Evolutionary conservation across 768 basidiomycete genomes (phyloP).

Genomic region (Suillus decipiens): DNA sequence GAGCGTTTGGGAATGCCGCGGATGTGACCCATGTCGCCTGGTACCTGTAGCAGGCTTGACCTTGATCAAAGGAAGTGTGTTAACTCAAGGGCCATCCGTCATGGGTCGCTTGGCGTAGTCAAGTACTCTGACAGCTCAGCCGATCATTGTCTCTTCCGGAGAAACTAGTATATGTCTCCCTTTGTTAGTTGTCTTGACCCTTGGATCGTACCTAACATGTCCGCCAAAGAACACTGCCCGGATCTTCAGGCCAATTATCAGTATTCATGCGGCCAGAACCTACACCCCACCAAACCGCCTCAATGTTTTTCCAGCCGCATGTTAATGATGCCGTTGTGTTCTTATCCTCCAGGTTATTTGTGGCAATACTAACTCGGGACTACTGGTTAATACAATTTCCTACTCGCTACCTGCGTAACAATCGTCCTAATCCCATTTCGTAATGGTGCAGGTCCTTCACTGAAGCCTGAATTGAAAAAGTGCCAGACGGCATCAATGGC

Average conservation of each 20-base stretch:
- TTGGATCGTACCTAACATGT: not conserved
- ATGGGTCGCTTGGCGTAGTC: not conserved
- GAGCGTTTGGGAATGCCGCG: not conserved
- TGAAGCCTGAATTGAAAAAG: not conserved
- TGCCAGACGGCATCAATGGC: too few species aligned
- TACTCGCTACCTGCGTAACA: not conserved
- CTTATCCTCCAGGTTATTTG: not conserved
- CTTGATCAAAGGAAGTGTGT: not conserved
- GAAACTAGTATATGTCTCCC: not conserved
- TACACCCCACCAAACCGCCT: not conserved
- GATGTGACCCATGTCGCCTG: not conserved
- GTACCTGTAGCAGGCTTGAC: not conserved
- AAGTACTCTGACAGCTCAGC: slow-evolving; percentile 1
- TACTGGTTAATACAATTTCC: not conserved
- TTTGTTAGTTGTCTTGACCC: not conserved
- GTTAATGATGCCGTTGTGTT: not conserved
- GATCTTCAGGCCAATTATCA: not conserved
- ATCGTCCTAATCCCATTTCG: not conserved
- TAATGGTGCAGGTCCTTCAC: not conserved
- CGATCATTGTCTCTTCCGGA: not conserved
- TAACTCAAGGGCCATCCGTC: not conserved
- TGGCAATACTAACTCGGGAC: not conserved
- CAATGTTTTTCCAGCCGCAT: not conserved
- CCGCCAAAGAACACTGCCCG: not conserved
- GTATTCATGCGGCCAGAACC: not conserved